Conservation (phyloP, 2,329 filamentous ascomycete genomes). For the Rhinocladiella similis region DNA sequence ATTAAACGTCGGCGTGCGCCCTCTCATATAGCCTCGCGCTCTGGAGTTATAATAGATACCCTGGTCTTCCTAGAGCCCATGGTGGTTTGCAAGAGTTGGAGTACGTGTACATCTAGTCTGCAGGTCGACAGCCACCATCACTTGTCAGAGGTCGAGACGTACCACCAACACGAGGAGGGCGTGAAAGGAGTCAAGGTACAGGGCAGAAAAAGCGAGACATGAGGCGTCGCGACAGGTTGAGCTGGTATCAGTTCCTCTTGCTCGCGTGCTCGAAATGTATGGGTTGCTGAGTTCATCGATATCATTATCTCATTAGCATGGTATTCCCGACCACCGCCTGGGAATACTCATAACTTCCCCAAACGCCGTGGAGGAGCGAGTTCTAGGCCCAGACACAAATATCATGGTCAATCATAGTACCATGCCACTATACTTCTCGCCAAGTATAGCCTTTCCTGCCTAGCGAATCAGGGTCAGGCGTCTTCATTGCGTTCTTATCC, state of each 20-base stretch:
- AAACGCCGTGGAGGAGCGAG: too few species aligned
- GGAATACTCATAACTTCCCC: slow-evolving; percentile 1
- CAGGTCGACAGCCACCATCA: too few species aligned
- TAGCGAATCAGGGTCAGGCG: slow-evolving; percentile 38
- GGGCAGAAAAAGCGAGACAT: background rate
- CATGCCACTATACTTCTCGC: slow-evolving; percentile 20
- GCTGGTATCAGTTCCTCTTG: background rate
- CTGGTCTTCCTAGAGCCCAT: too few species aligned
- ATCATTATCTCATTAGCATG: background rate
- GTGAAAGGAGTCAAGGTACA: background rate
- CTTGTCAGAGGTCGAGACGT: too few species aligned
- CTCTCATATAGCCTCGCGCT: too few species aligned
- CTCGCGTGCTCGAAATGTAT: background rate
- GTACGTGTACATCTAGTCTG: too few species aligned
- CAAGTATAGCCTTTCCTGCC: slow-evolving; percentile 25
- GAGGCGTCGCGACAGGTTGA: background rate
- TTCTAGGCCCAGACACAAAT: too few species aligned
- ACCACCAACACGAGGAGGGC: too few species aligned
- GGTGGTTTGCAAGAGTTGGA: too few species aligned
- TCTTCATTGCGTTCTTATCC: slow-evolving; percentile 71
- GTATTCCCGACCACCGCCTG: background rate
- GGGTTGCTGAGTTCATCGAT: background rate
- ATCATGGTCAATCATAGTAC: too few species aligned
- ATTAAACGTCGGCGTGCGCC: too few species aligned
- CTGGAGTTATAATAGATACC: too few species aligned